These are phyloP conservation scores for Emmonsia crescens DNA, from an alignment of 2,329 filamentous ascomycete genomes.

Conservation along the genomic window DNA sequence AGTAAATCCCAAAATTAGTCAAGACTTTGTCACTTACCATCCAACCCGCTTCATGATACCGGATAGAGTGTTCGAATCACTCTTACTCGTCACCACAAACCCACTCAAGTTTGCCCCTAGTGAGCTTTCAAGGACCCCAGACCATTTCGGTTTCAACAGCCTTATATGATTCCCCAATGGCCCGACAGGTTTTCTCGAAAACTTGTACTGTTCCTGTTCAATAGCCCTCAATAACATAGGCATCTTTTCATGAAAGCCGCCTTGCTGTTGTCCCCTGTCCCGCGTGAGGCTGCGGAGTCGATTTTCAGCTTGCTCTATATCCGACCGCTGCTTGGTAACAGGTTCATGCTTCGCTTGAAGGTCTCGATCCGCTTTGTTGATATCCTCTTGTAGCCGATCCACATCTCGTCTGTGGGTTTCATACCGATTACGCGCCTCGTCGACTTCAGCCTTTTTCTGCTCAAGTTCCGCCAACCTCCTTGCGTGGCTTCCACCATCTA, in stretches of 20 bases:
- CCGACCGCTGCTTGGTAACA: slow-evolving; percentile 38
- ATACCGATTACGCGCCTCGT: slow-evolving; percentile 35
- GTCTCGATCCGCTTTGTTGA: slow-evolving; percentile 26
- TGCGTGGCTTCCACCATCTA: slow-evolving; percentile 58
- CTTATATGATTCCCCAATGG: slow-evolving; percentile 71
- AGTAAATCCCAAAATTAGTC: background rate
- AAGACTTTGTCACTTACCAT: slow-evolving; percentile 32
- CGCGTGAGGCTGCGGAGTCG: slow-evolving; percentile 43
- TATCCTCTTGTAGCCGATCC: slow-evolving; percentile 25
- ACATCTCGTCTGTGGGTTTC: slow-evolving; percentile 31
- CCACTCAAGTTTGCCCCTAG: slow-evolving; percentile 60
- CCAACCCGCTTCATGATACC: slow-evolving; percentile 51
- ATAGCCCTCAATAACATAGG: slow-evolving; percentile 57
- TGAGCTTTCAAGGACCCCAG: slow-evolving; percentile 64
- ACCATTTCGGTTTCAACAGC: slow-evolving; percentile 72
- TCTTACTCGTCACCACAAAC: slow-evolving; percentile 71
- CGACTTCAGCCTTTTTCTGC: slow-evolving; percentile 43
- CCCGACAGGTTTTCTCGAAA: slow-evolving; percentile 63
- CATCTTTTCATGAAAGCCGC: slow-evolving; percentile 55
- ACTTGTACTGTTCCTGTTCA: slow-evolving; percentile 51
- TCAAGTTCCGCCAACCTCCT: slow-evolving; percentile 51
- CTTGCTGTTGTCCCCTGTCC: slow-evolving; percentile 49
- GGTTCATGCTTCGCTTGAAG: slow-evolving; percentile 16
- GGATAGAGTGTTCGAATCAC: slow-evolving; percentile 60
- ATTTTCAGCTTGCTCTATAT: slow-evolving; percentile 44